A percentile compares a stretch with the other conserved stretches of the same genome.
Conservation (phyloP, 495 filamentous ascomycete genomes). For the Penicillium lagena region DNA sequence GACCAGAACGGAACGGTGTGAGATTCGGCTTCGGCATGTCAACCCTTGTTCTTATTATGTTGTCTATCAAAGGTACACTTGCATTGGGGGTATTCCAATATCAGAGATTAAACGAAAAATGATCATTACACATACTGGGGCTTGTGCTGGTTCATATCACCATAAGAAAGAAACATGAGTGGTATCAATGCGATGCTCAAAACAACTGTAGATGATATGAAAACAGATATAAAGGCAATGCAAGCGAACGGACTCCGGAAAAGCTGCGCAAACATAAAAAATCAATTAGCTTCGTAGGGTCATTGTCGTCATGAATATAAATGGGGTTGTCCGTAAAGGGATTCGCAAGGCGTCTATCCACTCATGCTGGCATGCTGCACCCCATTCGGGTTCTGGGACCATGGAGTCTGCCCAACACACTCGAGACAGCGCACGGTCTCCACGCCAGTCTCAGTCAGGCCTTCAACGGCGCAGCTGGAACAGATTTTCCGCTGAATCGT, state of each 20-base stretch:
- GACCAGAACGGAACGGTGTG: not conserved
- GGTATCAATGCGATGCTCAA: not conserved
- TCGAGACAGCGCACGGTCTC: slow-evolving; percentile 36
- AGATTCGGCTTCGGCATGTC: too few species aligned
- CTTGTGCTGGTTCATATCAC: slow-evolving; percentile 11
- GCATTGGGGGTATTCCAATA: too few species aligned
- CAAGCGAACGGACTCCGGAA: not conserved
- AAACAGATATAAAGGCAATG: not conserved
- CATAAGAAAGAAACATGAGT: slow-evolving; percentile 2
- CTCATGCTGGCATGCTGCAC: slow-evolving; percentile 1
- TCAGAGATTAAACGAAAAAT: not conserved
- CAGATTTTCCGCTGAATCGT: slow-evolving; percentile 27
- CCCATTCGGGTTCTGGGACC: slow-evolving; percentile 4
- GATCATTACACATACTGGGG: not conserved
- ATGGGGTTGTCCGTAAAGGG: too few species aligned
- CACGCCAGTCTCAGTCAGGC: slow-evolving; percentile 29
- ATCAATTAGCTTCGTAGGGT: not conserved
- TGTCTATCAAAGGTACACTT: too few species aligned
- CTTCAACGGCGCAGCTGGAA: slow-evolving; percentile 37
- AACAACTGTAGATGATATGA: not conserved
- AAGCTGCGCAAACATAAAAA: not conserved
- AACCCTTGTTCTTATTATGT: too few species aligned
- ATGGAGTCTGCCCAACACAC: slow-evolving; percentile 20
- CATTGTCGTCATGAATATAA: not conserved
- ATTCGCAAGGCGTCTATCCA: not conserved